Evolutionary conservation across 345 rosid genomes (phyloP).

Genomic region (Eucalyptus albens): DNA sequence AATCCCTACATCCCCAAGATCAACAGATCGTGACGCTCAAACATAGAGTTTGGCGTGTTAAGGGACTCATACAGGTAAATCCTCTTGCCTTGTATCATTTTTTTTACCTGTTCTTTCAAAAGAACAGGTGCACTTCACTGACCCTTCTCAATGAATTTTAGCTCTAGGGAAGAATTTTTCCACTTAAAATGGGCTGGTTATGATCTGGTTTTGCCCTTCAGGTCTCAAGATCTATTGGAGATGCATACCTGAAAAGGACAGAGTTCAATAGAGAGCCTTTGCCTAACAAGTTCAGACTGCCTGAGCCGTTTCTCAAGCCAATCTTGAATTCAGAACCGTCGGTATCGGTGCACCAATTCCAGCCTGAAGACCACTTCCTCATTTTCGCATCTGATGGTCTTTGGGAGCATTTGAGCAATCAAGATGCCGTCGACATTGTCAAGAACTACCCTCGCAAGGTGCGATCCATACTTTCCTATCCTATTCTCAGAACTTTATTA

Average conservation of each 20-base stretch:
- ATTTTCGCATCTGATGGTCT: constrained; percentile 88
- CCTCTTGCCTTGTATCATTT: not conserved
- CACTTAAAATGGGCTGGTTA: not conserved
- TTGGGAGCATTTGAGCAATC: constrained; percentile 77
- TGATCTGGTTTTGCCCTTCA: constrained; percentile 1
- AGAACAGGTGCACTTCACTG: not conserved
- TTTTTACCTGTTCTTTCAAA: not conserved
- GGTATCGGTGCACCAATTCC: constrained; percentile 30
- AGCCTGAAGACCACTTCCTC: constrained; percentile 53
- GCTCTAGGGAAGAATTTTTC: not conserved
- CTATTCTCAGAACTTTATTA: not conserved
- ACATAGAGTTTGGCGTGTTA: constrained; percentile 74
- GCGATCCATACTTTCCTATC: not conserved
- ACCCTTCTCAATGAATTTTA: not conserved
- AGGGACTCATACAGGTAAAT: constrained; percentile 74
- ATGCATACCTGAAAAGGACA: constrained; percentile 62
- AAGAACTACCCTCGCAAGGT: constrained; percentile 37
- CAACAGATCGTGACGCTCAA: constrained; percentile 44
- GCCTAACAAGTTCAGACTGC: constrained; percentile 34
- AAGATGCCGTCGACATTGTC: constrained; percentile 59
- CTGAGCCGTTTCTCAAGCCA: constrained; percentile 46
- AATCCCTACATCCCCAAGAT: constrained; percentile 57
- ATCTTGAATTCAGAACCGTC: constrained; percentile 67
- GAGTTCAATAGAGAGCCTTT: constrained; percentile 84
- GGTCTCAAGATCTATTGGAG: constrained; percentile 85